These are phyloP conservation scores for Fusarium siculi DNA, from an alignment of 2,329 filamentous ascomycete species.

Conservation along the genomic window DNA sequence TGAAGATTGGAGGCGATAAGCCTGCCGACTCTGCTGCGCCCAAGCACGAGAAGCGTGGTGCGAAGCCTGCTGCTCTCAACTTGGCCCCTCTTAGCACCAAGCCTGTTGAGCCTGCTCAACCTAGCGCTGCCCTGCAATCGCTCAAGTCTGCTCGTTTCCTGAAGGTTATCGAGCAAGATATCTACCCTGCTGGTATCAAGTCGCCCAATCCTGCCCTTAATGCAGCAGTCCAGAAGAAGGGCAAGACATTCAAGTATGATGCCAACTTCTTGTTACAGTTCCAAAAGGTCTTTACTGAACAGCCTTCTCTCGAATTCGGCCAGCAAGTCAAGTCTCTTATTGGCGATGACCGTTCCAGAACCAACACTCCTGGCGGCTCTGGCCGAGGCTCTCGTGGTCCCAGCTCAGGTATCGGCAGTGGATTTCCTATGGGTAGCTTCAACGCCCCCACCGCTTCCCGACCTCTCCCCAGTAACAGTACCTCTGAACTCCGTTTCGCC, in stretches of 20 bases:
- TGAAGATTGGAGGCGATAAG: slow-evolving; percentile 61
- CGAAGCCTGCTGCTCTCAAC: slow-evolving; percentile 89
- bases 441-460: slow-evolving; percentile 57
- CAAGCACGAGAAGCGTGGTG: slow-evolving; percentile 68
- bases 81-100: slow-evolving; percentile 84
- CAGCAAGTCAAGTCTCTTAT: slow-evolving; percentile 87
- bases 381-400: slow-evolving; percentile 25
- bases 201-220: slow-evolving; percentile 95
- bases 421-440: slow-evolving; percentile 78
- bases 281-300: slow-evolving; percentile 94
- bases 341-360: slow-evolving; percentile 72
- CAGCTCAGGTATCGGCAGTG: slow-evolving; percentile 46
- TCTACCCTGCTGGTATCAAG: slow-evolving; percentile 84
- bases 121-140: slow-evolving; percentile 91
- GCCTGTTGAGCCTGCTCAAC: slow-evolving; percentile 88
- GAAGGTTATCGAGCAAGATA: slow-evolving; percentile 78
- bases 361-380: slow-evolving; percentile 32
- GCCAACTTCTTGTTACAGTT: slow-evolving; percentile 96
- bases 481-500: slow-evolving; percentile 79
- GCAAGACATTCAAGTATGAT: slow-evolving; percentile 91
- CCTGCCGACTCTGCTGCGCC: slow-evolving; percentile 61
- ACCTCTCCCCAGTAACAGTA: slow-evolving; percentile 79
- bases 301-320: slow-evolving; percentile 94
- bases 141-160: slow-evolving; percentile 92
- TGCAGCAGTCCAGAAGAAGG: slow-evolving; percentile 79